These are phyloP conservation scores for Iberis pinnata DNA, from an alignment of 345 rosid species.

Conservation along the genomic window DNA sequence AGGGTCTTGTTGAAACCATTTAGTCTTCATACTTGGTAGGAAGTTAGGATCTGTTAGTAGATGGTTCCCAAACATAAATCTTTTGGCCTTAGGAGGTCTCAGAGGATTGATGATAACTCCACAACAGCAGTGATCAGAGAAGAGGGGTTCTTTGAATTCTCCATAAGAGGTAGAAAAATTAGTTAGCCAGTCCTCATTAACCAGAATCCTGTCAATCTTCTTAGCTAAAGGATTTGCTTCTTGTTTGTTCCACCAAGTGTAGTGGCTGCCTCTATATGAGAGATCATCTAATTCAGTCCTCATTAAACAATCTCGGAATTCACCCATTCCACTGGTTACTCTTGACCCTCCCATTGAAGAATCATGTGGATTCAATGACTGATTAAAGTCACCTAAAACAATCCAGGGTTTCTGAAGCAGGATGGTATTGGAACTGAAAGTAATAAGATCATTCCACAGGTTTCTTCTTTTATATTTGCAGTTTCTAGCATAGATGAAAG, in stretches of 20 bases:
- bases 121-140: not conserved
- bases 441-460: not conserved
- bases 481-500: too few species aligned
- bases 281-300: not conserved
- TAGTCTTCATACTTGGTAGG: not conserved
- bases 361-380: not conserved
- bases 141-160: not conserved
- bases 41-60: not conserved
- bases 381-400: not conserved
- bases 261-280: not conserved
- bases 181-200: not conserved
- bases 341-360: not conserved
- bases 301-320: not conserved
- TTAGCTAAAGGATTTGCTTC: not conserved
- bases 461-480: not conserved
- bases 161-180: not conserved
- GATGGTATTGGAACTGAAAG: too few species aligned
- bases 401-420: not conserved
- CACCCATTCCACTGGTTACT: not conserved
- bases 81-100: not conserved
- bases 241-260: not conserved
- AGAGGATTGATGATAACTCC: not conserved
- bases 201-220: not conserved
- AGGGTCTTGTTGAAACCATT: too few species aligned
- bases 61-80: not conserved